phyloP scores from a whole-genome alignment of 2,329 filamentous ascomycete species.

The Ophiocordyceps sinensis region DNA sequence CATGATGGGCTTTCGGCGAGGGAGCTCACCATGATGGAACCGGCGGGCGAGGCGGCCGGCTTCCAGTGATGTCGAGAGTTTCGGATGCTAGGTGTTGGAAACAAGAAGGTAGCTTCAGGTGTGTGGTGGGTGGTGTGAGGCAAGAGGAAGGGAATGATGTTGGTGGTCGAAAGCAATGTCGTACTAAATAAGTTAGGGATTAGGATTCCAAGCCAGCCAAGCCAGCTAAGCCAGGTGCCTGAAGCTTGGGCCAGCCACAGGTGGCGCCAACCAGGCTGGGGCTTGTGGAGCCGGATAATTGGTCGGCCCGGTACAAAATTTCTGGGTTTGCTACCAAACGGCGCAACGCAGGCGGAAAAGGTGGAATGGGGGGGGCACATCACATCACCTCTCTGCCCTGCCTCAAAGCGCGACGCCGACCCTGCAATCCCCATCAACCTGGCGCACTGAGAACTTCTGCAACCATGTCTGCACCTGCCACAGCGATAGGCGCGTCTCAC shows the following conservation, averaged over 20 bases:
- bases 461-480: slow-evolving; percentile 28
- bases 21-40: slow-evolving; percentile 27
- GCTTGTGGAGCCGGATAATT: slow-evolving; percentile 24
- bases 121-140: too few species aligned
- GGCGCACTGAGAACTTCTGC: slow-evolving; percentile 23
- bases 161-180: slow-evolving; percentile 18
- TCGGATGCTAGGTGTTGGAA: neutral
- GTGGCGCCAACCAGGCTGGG: slow-evolving; percentile 2
- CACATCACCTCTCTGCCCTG: slow-evolving; percentile 6
- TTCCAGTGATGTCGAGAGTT: slow-evolving; percentile 3
- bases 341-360: slow-evolving; percentile 21
- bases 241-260: slow-evolving; percentile 1
- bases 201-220: too few species aligned
- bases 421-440: neutral
- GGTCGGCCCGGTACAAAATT: slow-evolving; percentile 25
- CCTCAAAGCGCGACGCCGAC: slow-evolving; percentile 15
- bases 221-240: slow-evolving; percentile 4
- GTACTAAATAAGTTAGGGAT: too few species aligned
- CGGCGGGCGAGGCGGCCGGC: slow-evolving; percentile 11
- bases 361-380: slow-evolving; percentile 26
- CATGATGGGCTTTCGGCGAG: slow-evolving; percentile 2
- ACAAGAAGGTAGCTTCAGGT: too few species aligned
- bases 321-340: slow-evolving; percentile 12
- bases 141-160: neutral
- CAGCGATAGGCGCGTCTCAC: slow-evolving; percentile 22